phyloP scores from a whole-genome alignment of 2,329 filamentous ascomycete genomes.

The Corinectria fuckeliana region DNA sequence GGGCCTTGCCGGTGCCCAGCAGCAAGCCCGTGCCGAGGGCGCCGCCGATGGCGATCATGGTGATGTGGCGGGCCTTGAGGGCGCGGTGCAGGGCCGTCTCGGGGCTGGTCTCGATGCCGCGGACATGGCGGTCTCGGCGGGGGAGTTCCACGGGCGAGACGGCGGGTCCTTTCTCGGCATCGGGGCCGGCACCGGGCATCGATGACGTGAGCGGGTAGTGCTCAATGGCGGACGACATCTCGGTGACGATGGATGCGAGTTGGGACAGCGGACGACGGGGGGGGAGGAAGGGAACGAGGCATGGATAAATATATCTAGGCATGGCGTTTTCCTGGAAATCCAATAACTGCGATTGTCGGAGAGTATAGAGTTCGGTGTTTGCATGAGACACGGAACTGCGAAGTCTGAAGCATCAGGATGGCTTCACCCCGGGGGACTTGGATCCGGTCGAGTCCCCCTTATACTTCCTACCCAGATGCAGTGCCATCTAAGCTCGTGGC shows the following conservation, averaged over 20 bases:
- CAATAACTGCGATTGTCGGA: background rate
- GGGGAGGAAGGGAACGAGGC: background rate
- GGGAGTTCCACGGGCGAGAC: background rate
- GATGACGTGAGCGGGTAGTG: background rate
- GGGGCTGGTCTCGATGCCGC: conserved; percentile 55
- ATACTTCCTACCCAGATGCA: too few relatives aligned
- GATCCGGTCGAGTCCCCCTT: background rate
- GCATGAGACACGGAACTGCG: background rate
- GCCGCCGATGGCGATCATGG: conserved; percentile 73
- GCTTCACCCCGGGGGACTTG: background rate
- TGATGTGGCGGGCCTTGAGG: conserved; percentile 61
- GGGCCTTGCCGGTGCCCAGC: conserved; percentile 67
- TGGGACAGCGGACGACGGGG: too few relatives aligned
- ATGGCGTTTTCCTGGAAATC: too few relatives aligned
- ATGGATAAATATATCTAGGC: background rate
- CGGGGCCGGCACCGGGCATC: background rate
- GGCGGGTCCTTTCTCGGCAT: background rate
- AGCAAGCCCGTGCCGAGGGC: conserved; percentile 77
- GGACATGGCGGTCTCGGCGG: background rate
- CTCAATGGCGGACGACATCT: background rate
- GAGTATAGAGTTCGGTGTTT: background rate
- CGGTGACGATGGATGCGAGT: too few relatives aligned
- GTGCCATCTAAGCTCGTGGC: too few relatives aligned
- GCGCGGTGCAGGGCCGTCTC: conserved; percentile 58
- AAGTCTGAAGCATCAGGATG: background rate